Evolutionary conservation across 257 asterid species (phyloP), one percentile per base, ranked within the genome.

Genomic region (Agastache rugosa): DNA sequence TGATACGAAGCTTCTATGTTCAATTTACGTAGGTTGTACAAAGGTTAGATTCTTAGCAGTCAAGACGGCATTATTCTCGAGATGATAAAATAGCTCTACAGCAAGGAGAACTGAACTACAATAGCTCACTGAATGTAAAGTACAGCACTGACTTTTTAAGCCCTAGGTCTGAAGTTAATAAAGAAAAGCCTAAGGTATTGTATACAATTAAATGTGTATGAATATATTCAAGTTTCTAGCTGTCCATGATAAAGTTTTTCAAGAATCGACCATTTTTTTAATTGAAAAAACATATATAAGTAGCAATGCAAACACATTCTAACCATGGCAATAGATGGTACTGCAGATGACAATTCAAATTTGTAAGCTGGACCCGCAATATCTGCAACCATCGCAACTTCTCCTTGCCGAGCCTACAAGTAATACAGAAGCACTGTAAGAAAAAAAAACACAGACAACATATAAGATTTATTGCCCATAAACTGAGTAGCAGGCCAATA

Each of bases 331-430:
- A 84, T 45, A 62, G 90, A 79, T 53, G 99, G 99, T 66, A 92
- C 87, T 65, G 88, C 77, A 69, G 97, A 83, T 51, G 96, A 82
- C 73, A 94, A 69, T 79, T 87, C 87, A 63, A 94, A 72, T 84
- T 87, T 85, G 88, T 86, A 89, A 64, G 87, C 90, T 37, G 99
- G 96, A 22, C 88, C 85, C 0, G 90, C 89, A 79, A 92, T 87
- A 83, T 94, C 96, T 42, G 93, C 96, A 74, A 87, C 88, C 88
- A 92, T 78, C 17, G 96, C 84, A 75, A 92, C 79, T 82, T 94
- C 96, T 76, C 99, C 97, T 82, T 86, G 96, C 63, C 82, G 87
- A 59, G 91, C 90, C 98, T 93, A 79, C 63, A 75, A 72, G 35
- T 45, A 39, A 37, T 20, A 73, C 56, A 67, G 17, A 69, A 80